Conservation (phyloP, 495 filamentous ascomycete genomes). For the Aspergillus heteromorphus region DNA sequence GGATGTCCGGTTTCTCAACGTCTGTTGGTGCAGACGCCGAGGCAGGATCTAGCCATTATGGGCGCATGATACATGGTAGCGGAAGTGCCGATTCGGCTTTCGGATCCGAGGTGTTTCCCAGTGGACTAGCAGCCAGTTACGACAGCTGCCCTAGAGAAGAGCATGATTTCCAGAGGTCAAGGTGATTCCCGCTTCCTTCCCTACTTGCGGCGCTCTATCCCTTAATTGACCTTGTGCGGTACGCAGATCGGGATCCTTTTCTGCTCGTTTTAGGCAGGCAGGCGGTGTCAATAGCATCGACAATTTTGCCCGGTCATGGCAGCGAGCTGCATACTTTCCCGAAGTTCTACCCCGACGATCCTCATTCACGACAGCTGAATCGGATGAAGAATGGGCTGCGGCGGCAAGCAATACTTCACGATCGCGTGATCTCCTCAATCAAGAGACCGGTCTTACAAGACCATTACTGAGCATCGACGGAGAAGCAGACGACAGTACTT, state of each 20-base stretch:
- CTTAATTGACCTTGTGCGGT: background rate
- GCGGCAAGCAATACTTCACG: constrained; percentile 20
- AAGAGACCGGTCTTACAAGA: constrained; percentile 21
- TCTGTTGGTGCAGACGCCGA: constrained; percentile 1
- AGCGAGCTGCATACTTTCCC: constrained; percentile 80
- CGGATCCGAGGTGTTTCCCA: constrained; percentile 2
- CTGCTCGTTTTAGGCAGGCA: constrained; percentile 68
- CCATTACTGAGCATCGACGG: constrained; percentile 25
- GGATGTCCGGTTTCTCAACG: background rate
- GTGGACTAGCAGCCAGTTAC: background rate
- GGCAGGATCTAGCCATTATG: background rate
- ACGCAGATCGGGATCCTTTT: constrained; percentile 57
- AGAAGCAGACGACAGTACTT: constrained; percentile 17
- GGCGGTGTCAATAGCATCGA: constrained; percentile 92
- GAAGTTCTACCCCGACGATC: constrained; percentile 75
- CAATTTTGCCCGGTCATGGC: constrained; percentile 93
- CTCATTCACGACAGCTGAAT: constrained; percentile 58
- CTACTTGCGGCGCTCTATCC: background rate
- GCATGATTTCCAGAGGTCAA: constrained; percentile 6
- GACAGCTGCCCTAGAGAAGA: background rate
- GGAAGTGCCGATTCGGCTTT: constrained; percentile 8
- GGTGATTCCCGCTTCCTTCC: constrained; percentile 4
- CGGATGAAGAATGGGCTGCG: constrained; percentile 40
- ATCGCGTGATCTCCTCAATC: constrained; percentile 17
- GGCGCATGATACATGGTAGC: constrained; percentile 4